These are phyloP conservation scores for Cnidoscolus chayamansa DNA, from an alignment of 441 rosid genomes.

Conservation along the genomic window DNA sequence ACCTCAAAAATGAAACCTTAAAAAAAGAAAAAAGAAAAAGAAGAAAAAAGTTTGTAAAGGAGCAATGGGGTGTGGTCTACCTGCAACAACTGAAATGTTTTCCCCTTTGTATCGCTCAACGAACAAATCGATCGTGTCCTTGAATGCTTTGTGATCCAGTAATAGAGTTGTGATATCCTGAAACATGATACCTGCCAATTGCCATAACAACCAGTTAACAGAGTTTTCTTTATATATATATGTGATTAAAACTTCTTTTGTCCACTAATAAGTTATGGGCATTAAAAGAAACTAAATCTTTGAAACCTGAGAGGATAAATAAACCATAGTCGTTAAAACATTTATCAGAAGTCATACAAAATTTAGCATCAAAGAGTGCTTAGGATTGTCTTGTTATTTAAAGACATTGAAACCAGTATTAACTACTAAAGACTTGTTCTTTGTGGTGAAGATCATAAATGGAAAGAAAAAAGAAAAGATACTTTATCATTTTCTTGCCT, in stretches of 20 bases:
- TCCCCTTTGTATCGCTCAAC: constrained; percentile 73
- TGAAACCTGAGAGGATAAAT: too few relatives aligned
- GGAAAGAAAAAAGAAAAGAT: background rate
- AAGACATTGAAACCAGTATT: background rate
- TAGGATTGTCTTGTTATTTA: background rate
- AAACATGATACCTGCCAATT: constrained; percentile 73
- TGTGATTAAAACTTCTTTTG: too few relatives aligned
- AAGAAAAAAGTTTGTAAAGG: background rate
- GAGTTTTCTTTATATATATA: too few relatives aligned
- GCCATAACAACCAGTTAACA: background rate
- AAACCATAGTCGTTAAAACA: too few relatives aligned
- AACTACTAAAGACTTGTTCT: background rate
- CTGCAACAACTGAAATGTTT: constrained; percentile 89
- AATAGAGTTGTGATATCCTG: constrained; percentile 75
- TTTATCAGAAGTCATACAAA: background rate
- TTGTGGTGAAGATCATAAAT: background rate
- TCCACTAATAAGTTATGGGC: too few relatives aligned
- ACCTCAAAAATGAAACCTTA: constrained; percentile 9
- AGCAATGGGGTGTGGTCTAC: constrained; percentile 30
- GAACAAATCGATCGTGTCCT: constrained; percentile 76
- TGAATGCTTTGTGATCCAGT: constrained; percentile 68
- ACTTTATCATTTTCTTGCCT: too few relatives aligned
- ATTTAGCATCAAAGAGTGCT: background rate
- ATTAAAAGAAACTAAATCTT: too few relatives aligned
- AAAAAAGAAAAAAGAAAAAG: constrained; percentile 27